These are phyloP conservation scores for Sporothrix sp. DNA, from an alignment of 2,329 filamentous ascomycete genomes.

Conservation along the genomic window DNA sequence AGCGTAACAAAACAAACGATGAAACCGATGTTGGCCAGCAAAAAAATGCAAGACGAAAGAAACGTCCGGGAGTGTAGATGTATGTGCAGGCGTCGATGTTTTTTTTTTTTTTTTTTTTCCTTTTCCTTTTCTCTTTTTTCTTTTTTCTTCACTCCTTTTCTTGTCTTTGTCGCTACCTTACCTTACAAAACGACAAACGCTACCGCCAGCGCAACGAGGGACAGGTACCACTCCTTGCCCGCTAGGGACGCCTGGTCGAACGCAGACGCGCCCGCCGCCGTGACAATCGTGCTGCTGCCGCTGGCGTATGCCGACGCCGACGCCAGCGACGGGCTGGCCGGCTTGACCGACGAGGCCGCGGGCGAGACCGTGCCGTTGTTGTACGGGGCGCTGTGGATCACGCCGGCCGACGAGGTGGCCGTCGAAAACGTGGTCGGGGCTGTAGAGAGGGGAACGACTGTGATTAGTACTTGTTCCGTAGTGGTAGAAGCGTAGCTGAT, in stretches of 20 bases:
- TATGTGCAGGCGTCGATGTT: too few relatives aligned
- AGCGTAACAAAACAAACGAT: background rate
- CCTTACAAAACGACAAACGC: constrained; percentile 11
- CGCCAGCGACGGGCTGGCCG: background rate
- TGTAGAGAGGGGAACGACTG: constrained; percentile 9
- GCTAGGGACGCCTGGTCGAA: constrained; percentile 7
- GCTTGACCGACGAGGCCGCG: background rate
- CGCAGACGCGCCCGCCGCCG: constrained; percentile 1
- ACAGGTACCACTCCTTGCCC: constrained; percentile 12
- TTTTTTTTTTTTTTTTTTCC: background rate
- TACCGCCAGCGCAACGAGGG: constrained; percentile 7
- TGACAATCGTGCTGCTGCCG: constrained; percentile 3
- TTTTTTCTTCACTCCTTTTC: background rate
- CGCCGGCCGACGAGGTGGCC: background rate
- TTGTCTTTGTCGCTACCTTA: background rate
- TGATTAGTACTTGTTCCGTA: constrained; percentile 13
- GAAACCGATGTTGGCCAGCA: constrained; percentile 3
- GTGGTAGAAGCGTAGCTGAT: constrained; percentile 3
- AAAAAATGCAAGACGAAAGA: background rate
- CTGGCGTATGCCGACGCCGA: background rate
- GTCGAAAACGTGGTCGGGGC: background rate
- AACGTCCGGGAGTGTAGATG: background rate
- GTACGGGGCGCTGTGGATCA: background rate
- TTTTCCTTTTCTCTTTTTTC: background rate
- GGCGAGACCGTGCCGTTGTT: constrained; percentile 4